Conservation (phyloP, 495 filamentous ascomycete species). For the Annulohypoxylon maeteangense region DNA sequence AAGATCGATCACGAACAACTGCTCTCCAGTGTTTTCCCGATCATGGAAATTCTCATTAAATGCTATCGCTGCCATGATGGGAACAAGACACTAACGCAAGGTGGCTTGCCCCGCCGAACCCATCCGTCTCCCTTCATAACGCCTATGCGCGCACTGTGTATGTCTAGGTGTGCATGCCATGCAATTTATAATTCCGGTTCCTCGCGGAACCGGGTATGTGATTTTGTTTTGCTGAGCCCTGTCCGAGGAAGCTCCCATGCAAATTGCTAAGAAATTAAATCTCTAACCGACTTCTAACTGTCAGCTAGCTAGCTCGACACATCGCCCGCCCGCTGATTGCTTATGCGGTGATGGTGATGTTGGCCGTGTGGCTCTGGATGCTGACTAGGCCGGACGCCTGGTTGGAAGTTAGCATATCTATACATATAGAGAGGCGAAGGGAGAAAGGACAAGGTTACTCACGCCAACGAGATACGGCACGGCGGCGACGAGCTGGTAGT, state of each 20-base stretch:
- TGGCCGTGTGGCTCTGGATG: conserved; percentile 37
- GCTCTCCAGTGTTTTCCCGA: background rate
- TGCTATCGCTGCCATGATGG: conserved; percentile 4
- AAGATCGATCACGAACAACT: background rate
- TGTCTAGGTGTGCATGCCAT: conserved; percentile 21
- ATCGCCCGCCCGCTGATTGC: too few relatives aligned
- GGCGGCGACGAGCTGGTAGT: conserved; percentile 62
- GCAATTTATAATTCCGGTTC: conserved; percentile 13
- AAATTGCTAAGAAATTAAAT: conserved; percentile 4
- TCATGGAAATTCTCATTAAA: background rate
- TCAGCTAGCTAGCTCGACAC: too few relatives aligned
- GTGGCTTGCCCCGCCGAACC: background rate
- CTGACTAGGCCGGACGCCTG: conserved; percentile 39
- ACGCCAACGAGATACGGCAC: conserved; percentile 48
- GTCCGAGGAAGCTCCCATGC: conserved; percentile 5
- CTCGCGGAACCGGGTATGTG: conserved; percentile 16
- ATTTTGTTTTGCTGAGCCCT: background rate
- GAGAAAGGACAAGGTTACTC: conserved; percentile 8
- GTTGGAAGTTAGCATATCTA: conserved; percentile 9
- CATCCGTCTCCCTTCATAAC: conserved; percentile 14
- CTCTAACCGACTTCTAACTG: background rate
- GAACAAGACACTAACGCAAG: background rate
- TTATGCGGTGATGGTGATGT: conserved; percentile 37
- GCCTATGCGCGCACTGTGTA: conserved; percentile 17
- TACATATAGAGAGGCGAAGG: background rate